These are phyloP conservation scores for Acanthamoeba triangularis DNA, from an alignment of 208 protist genomes.

Conservation along the genomic window DNA sequence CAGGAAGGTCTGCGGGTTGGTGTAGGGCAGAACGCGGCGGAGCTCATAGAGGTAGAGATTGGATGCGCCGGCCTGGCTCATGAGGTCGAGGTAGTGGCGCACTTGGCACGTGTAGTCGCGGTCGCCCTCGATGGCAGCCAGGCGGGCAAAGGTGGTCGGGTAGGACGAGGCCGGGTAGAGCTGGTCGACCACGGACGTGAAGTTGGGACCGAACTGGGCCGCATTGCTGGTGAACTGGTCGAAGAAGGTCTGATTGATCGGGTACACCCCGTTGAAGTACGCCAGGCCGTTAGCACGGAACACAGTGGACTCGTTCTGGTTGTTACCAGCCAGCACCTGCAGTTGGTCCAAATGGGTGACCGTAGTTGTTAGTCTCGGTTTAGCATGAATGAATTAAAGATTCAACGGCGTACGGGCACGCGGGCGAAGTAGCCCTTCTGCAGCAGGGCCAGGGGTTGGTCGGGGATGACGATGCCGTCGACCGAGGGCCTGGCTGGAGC, in stretches of 20 bases:
- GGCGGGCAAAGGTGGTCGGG: background rate
- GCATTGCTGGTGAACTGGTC: constrained; percentile 29
- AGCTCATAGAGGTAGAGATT: constrained; percentile 21
- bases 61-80: background rate
- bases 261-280: constrained; percentile 46
- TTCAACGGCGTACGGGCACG: background rate
- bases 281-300: background rate
- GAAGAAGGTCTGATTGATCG: constrained; percentile 41
- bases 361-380: background rate
- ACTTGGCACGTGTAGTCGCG: constrained; percentile 57
- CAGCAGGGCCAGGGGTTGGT: constrained; percentile 10
- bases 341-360: background rate
- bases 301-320: constrained; percentile 7
- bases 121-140: constrained; percentile 21
- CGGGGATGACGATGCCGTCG: constrained; percentile 33
- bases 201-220: constrained; percentile 22
- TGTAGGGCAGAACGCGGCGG: background rate
- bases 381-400: too few species aligned
- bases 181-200: background rate
- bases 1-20: constrained; percentile 41
- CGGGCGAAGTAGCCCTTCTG: constrained; percentile 43
- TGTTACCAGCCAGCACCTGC: constrained; percentile 3
- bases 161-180: constrained; percentile 41
- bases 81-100: constrained; percentile 28
- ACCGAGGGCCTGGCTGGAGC: constrained; percentile 39